phyloP scores from a whole-genome alignment of 2,329 filamentous ascomycete genomes.

The Aspergillus felis region DNA sequence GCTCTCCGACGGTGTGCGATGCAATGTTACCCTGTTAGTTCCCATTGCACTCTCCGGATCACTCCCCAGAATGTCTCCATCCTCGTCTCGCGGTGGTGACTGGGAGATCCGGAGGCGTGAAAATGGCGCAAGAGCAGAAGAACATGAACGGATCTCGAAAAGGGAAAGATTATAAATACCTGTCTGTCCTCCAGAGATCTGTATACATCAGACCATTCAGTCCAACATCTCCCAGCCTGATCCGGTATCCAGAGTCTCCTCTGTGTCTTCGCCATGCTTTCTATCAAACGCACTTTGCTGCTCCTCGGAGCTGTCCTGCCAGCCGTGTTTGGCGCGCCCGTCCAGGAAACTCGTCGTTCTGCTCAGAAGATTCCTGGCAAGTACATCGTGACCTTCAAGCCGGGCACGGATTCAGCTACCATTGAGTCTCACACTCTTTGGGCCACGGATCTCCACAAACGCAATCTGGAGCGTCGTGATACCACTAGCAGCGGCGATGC shows the following conservation, averaged over 20 bases:
- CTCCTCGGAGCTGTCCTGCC: conserved; percentile 21
- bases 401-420: conserved; percentile 12
- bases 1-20: conserved; percentile 15
- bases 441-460: conserved; percentile 19
- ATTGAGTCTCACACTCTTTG: conserved; percentile 18
- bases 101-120: background rate
- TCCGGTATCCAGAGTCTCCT: background rate
- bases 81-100: background rate
- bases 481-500: conserved; percentile 10
- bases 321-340: conserved; percentile 17
- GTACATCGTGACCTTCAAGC: conserved; percentile 24
- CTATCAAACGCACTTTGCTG: conserved; percentile 17
- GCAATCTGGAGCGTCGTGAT: conserved; percentile 14
- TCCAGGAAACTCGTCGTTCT: conserved; percentile 8
- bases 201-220: background rate
- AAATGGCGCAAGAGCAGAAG: background rate
- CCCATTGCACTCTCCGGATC: conserved; percentile 4
- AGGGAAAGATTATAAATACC: conserved; percentile 6
- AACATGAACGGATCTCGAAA: background rate
- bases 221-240: background rate
- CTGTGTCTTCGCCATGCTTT: conserved; percentile 13
- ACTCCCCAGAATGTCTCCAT: background rate
- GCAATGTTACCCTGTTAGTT: conserved; percentile 23
- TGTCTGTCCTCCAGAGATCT: background rate
- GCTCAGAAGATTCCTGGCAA: conserved; percentile 17